Conservation (phyloP, 768 basidiomycete genomes). For the Russula dissimulans region DNA sequence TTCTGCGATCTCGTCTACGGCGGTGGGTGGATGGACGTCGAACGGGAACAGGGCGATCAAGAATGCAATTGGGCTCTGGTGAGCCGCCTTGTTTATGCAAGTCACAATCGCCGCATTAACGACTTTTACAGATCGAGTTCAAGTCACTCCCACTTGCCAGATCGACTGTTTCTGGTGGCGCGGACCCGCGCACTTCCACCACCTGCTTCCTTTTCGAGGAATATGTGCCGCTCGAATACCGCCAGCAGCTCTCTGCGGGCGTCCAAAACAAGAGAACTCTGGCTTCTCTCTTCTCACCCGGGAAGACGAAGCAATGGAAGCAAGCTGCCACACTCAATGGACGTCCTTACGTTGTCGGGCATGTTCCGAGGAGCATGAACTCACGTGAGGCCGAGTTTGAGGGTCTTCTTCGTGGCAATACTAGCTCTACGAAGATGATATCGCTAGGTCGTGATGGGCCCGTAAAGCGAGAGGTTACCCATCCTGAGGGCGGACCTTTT, state of each 20-base stretch:
- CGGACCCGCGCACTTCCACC: constrained; percentile 64
- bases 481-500: neutral
- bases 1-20: constrained; percentile 78
- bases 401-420: constrained; percentile 51
- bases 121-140: constrained; percentile 62
- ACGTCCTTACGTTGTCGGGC: constrained; percentile 57
- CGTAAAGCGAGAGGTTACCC: constrained; percentile 14
- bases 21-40: constrained; percentile 77
- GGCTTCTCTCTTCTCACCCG: constrained; percentile 56
- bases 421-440: constrained; percentile 35
- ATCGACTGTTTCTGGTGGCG: constrained; percentile 23
- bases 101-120: neutral
- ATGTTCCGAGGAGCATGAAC: constrained; percentile 44
- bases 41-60: constrained; percentile 67
- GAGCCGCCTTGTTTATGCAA: constrained; percentile 24
- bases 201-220: constrained; percentile 86
- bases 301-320: constrained; percentile 57
- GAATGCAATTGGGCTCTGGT: constrained; percentile 94
- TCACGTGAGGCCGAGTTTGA: constrained; percentile 73
- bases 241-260: constrained; percentile 57
- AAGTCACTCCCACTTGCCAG: constrained; percentile 53
- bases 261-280: constrained; percentile 45
- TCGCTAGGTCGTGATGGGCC: constrained; percentile 23
- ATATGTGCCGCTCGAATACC: constrained; percentile 82
- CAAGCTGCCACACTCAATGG: constrained; percentile 76